These are phyloP conservation scores for Xerocomus nothofagi DNA, from an alignment of 1,284 basidiomycete species.

Conservation along the genomic window DNA sequence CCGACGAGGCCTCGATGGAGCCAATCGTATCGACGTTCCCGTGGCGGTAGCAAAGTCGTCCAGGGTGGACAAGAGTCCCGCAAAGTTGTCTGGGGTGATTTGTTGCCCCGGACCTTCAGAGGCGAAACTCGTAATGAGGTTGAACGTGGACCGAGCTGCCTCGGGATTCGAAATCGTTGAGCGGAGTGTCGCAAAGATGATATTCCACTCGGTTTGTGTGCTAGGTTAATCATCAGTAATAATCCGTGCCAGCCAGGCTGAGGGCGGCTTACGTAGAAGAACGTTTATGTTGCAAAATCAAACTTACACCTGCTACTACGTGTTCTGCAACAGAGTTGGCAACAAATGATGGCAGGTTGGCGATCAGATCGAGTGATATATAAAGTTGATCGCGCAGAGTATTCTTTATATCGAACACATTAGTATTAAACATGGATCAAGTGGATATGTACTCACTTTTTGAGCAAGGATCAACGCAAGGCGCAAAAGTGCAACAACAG, in stretches of 20 bases:
- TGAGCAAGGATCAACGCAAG: slow-evolving; percentile 79
- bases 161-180: slow-evolving; percentile 87
- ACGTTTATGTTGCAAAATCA: slow-evolving; percentile 76
- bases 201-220: slow-evolving; percentile 94
- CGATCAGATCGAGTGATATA: slow-evolving; percentile 87
- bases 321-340: slow-evolving; percentile 90
- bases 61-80: slow-evolving; percentile 77
- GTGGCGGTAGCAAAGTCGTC: slow-evolving; percentile 86
- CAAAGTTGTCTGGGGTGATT: slow-evolving; percentile 79
- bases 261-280: slow-evolving; percentile 59
- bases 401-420: slow-evolving; percentile 43
- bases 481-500: slow-evolving; percentile 86
- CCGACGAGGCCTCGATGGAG: slow-evolving; percentile 51
- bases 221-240: slow-evolving; percentile 36
- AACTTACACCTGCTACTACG: slow-evolving; percentile 79
- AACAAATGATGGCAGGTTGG: slow-evolving; percentile 74
- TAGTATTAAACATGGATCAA: not conserved
- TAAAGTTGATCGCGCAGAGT: slow-evolving; percentile 89
- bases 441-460: slow-evolving; percentile 50
- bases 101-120: slow-evolving; percentile 57
- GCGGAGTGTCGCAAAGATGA: slow-evolving; percentile 88
- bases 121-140: slow-evolving; percentile 66
- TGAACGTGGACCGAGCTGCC: slow-evolving; percentile 83
- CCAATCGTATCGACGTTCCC: slow-evolving; percentile 59
- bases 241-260: not conserved